These are phyloP conservation scores for Sphenostylis stenocarpa DNA, from an alignment of 306 rosid species.

Conservation along the genomic window DNA sequence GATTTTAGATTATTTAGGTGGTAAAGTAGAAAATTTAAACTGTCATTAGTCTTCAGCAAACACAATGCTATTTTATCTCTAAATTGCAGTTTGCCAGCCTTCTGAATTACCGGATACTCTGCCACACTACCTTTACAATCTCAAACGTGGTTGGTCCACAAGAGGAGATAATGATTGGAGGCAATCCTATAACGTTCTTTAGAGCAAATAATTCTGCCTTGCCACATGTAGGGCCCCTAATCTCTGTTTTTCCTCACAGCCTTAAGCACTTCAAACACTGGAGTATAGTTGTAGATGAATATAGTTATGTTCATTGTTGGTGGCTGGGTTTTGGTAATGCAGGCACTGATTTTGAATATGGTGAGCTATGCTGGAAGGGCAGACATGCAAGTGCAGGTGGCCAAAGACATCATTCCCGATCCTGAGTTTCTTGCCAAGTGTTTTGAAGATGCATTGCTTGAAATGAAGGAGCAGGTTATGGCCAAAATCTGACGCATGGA, in stretches of 20 bases:
- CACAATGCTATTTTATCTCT: neutral
- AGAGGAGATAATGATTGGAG: constrained; percentile 64
- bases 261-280: neutral
- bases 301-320: neutral
- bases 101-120: constrained; percentile 68
- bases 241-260: constrained; percentile 19
- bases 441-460: constrained; percentile 81
- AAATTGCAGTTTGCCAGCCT: constrained; percentile 58
- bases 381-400: constrained; percentile 90
- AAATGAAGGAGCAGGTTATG: constrained; percentile 62
- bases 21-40: neutral
- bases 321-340: constrained; percentile 39
- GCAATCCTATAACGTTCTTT: constrained; percentile 69
- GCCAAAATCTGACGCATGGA: constrained; percentile 28
- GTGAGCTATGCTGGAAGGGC: constrained; percentile 87
- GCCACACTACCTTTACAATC: constrained; percentile 77
- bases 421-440: constrained; percentile 79
- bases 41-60: neutral
- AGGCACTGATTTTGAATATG: constrained; percentile 87
- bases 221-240: constrained; percentile 63
- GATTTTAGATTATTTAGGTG: neutral
- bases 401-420: constrained; percentile 87
- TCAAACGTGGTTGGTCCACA: constrained; percentile 87
- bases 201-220: constrained; percentile 72
- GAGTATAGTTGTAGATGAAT: neutral